These are phyloP conservation scores for Microstegium vimineum DNA, from an alignment of 176 grass and related monocot species.

Conservation along the genomic window DNA sequence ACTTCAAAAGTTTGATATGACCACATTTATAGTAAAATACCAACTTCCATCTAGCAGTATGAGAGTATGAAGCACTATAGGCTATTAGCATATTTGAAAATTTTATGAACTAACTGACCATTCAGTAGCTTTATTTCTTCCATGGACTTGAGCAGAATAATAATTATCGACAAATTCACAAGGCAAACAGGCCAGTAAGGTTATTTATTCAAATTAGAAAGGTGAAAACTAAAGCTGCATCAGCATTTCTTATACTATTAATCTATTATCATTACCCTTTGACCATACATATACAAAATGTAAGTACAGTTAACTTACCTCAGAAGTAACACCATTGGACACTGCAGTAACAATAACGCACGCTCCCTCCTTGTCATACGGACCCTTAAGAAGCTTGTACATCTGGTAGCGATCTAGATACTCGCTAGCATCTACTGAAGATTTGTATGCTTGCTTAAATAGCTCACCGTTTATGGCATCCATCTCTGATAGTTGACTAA, in stretches of 20 bases:
- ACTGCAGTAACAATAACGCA: constrained; percentile 70
- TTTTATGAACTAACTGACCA: not conserved
- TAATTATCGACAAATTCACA: not conserved
- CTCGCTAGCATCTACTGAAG: constrained; percentile 45
- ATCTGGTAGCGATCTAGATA: constrained; percentile 81
- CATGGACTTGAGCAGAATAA: not conserved
- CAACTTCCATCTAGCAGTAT: not conserved
- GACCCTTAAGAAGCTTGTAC: constrained; percentile 69
- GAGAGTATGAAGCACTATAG: not conserved
- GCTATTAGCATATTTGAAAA: not conserved
- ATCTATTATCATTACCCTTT: not conserved
- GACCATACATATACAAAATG: not conserved
- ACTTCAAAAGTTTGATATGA: not conserved
- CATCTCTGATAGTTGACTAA: constrained; percentile 79
- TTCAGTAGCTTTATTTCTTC: not conserved
- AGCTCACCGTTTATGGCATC: constrained; percentile 68
- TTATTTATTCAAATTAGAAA: no score
- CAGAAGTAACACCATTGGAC: constrained; percentile 58
- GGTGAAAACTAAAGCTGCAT: no score
- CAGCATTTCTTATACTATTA: not conserved
- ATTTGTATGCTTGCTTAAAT: no score
- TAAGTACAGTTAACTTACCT: constrained; percentile 40
- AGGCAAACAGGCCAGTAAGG: no score
- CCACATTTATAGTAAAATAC: not conserved
- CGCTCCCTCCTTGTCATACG: constrained; percentile 87